Percentiles rank a stretch among this genome's conserved stretches.
These are phyloP conservation scores for Albugo candida DNA, from an alignment of 352 stramenopile genomes.

Conservation along the genomic window DNA sequence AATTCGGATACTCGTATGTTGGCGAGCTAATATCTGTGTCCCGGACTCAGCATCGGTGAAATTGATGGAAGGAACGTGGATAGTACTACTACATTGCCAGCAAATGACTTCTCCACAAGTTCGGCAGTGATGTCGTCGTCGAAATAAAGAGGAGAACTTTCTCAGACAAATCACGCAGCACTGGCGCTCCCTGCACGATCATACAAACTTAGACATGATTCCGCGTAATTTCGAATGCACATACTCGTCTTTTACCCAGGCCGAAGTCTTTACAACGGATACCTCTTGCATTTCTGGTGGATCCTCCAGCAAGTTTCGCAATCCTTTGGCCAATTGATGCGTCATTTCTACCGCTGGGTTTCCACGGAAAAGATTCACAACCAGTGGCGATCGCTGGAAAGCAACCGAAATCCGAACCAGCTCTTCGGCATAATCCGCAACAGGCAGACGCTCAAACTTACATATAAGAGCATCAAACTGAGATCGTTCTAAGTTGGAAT, in stretches of 20 bases:
- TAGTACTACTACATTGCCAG: slow-evolving; percentile 71
- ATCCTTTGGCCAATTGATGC: slow-evolving; percentile 49
- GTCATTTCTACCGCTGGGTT: slow-evolving; percentile 75
- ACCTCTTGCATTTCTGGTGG: slow-evolving; percentile 60
- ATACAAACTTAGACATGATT: slow-evolving; percentile 6
- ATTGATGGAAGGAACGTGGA: slow-evolving; percentile 65
- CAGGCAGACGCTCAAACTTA: slow-evolving; percentile 62
- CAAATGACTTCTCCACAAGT: slow-evolving; percentile 79
- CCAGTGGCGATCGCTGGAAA: slow-evolving; percentile 62
- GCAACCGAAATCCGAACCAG: slow-evolving; percentile 67
- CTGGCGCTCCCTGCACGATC: slow-evolving; percentile 28
- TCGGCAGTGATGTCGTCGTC: slow-evolving; percentile 71
- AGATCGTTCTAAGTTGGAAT: slow-evolving; percentile 56
- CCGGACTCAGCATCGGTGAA: slow-evolving; percentile 68
- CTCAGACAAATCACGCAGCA: slow-evolving; percentile 68
- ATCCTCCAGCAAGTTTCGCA: slow-evolving; percentile 60
- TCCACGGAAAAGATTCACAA: slow-evolving; percentile 64
- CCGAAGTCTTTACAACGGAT: slow-evolving; percentile 59
- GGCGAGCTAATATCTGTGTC: slow-evolving; percentile 52
- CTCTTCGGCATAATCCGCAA: slow-evolving; percentile 42
- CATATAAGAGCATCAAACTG: slow-evolving; percentile 72
- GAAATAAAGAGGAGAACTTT: slow-evolving; percentile 68
- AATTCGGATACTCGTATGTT: slow-evolving; percentile 67
- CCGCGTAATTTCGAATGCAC: slow-evolving; percentile 1
- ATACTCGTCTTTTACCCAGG: slow-evolving; percentile 73